These are phyloP conservation scores for Fusarium dimerum DNA, from an alignment of 2,329 filamentous ascomycete genomes.

Conservation along the genomic window DNA sequence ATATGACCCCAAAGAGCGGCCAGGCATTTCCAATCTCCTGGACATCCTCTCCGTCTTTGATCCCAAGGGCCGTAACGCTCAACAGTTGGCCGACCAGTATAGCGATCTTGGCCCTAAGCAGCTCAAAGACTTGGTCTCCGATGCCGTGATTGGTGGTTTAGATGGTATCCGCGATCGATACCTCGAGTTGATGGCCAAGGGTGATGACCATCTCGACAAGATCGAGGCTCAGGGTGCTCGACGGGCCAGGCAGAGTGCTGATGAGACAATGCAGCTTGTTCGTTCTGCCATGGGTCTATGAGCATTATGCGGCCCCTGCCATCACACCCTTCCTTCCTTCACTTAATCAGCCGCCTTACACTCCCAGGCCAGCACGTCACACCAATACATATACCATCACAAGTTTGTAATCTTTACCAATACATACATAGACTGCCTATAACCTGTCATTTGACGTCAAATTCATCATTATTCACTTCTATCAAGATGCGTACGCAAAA, in stretches of 20 bases:
- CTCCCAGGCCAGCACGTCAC: not conserved
- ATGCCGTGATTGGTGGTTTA: constrained; percentile 56
- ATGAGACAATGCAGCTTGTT: constrained; percentile 56
- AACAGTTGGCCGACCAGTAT: constrained; percentile 42
- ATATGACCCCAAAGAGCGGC: constrained; percentile 70
- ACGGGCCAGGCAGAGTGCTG: constrained; percentile 63
- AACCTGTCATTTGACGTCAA: not conserved
- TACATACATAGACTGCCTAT: constrained; percentile 2
- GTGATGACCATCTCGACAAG: constrained; percentile 55
- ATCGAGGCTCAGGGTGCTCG: constrained; percentile 59
- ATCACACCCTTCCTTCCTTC: not conserved
- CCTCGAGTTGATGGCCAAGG: constrained; percentile 47
- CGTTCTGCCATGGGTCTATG: constrained; percentile 53
- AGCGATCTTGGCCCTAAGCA: constrained; percentile 38
- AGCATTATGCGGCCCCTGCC: not conserved
- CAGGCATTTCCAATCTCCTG: constrained; percentile 86
- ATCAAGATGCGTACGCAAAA: constrained; percentile 61
- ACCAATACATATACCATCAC: not conserved
- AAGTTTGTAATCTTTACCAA: constrained; percentile 1
- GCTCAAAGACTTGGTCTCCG: constrained; percentile 57
- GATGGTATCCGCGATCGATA: constrained; percentile 59
- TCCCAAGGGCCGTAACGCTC: constrained; percentile 38
- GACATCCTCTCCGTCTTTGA: constrained; percentile 76
- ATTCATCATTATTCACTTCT: not conserved
- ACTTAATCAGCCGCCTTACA: not conserved